These are phyloP conservation scores for Alnus glutinosa DNA, from an alignment of 306 rosid genomes.

Conservation along the genomic window DNA sequence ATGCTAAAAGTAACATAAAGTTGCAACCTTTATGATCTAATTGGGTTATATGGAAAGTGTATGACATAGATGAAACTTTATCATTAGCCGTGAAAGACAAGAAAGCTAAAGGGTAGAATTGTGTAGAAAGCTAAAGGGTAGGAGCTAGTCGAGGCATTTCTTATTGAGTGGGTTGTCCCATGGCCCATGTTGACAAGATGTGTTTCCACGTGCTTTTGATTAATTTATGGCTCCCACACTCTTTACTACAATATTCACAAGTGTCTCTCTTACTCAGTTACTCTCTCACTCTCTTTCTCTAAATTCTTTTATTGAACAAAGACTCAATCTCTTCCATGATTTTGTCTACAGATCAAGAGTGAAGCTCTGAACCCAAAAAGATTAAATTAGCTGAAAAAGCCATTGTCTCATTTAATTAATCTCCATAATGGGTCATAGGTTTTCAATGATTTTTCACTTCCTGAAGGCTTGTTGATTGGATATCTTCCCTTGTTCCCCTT, in stretches of 20 bases:
- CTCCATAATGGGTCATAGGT: slow-evolving; percentile 24
- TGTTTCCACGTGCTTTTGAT: slow-evolving; percentile 68
- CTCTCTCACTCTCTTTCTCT: neutral
- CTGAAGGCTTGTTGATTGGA: slow-evolving; percentile 41
- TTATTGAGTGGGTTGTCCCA: slow-evolving; percentile 26
- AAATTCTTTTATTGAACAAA: slow-evolving; percentile 21
- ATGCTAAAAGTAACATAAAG: too few species aligned
- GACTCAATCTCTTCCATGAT: slow-evolving; percentile 47
- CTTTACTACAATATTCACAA: slow-evolving; percentile 31
- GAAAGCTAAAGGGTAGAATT: neutral
- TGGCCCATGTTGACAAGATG: slow-evolving; percentile 51
- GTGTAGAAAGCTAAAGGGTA: neutral
- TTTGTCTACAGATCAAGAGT: slow-evolving; percentile 56
- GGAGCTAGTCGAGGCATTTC: slow-evolving; percentile 20
- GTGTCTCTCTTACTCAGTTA: neutral
- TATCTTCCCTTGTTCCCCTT: slow-evolving; percentile 42
- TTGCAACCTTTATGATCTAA: too few species aligned
- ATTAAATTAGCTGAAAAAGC: slow-evolving; percentile 34
- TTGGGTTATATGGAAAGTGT: too few species aligned
- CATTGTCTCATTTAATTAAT: slow-evolving; percentile 22
- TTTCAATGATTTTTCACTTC: slow-evolving; percentile 18
- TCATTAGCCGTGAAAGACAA: neutral
- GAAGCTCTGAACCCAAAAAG: slow-evolving; percentile 24
- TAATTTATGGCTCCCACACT: slow-evolving; percentile 54
- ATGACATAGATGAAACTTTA: neutral